Evolutionary conservation across 2,329 filamentous ascomycete genomes (phyloP), one percentile per base, ranked within the genome.

Genomic region (Colletotrichum abscissum): DNA sequence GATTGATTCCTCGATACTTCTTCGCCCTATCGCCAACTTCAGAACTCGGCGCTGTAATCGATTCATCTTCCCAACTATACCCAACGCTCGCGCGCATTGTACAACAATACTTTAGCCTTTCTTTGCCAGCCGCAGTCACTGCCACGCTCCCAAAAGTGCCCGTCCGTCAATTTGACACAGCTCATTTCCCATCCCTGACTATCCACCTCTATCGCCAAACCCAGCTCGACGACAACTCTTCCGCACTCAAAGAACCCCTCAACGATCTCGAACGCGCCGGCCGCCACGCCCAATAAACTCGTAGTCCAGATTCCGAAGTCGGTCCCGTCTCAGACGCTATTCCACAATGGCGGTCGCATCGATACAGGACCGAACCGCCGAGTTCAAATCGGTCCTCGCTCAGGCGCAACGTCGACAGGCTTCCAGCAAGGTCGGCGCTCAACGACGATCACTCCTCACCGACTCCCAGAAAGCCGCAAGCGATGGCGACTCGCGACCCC

Each of bases 351-450:
- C 90, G 70, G 88, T 91, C 80, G 82, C 88, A 74, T 96, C 95
- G 64, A 97, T 98, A 82, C 97, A 99, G 87, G 97, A 99, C 86
- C 94, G 97, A 80, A 99, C 97, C 71, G 90, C 92, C 80, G 97
- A 99, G 88, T 99, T 99, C 89, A 93, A 92, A 82, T 94, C 95
- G 76, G 97, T 98, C 79, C 91, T 98, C 75, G 88, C 90, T 58
- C 94, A 97, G 81, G 94, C 94, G 64, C 95, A 97, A 84, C 93
- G 92, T 80, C 90, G 92, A 76, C 92, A 97, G 79, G 91, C 92
- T 38, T 89, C 92, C 12, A 91, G 90, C 73, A 98, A 97, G 85
- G 88, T 93, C 64, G 91, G 94, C 78, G 88, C 93, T 38, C 94
- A 97, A 83, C 91, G 94, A 77, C 92, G 95, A 81, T 95, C 94